A percentile compares a stretch with the other conserved stretches of the same genome.
Conservation (phyloP, 495 filamentous ascomycete genomes). For the Lepidopterella palustris region DNA sequence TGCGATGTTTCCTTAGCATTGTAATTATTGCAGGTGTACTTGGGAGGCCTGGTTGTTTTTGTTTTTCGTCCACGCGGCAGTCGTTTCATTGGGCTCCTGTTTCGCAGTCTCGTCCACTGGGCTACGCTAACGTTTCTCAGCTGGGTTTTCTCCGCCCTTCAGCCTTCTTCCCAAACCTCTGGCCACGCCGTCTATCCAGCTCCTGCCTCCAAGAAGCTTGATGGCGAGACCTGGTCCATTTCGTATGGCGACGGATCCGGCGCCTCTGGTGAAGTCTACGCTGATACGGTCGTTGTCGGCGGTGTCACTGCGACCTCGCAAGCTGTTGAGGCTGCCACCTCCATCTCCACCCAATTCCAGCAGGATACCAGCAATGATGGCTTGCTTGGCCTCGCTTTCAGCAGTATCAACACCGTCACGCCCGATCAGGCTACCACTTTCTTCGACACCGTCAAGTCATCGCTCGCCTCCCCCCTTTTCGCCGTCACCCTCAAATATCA, state of each 20-base stretch:
- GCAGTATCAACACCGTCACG: slow-evolving; percentile 59
- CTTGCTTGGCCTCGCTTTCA: slow-evolving; percentile 66
- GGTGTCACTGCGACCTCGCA: slow-evolving; percentile 55
- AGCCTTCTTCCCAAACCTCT: slow-evolving; percentile 37
- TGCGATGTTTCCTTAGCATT: not conserved
- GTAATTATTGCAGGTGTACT: not conserved
- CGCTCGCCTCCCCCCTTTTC: slow-evolving; percentile 57
- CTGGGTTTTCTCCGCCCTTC: slow-evolving; percentile 31
- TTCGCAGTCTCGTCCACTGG: not conserved
- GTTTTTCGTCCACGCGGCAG: too few relatives aligned
- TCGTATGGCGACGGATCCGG: slow-evolving; percentile 65
- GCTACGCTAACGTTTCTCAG: slow-evolving; percentile 12
- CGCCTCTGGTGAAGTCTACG: slow-evolving; percentile 61
- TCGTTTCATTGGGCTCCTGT: too few relatives aligned
- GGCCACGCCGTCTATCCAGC: slow-evolving; percentile 59
- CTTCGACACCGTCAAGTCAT: slow-evolving; percentile 61
- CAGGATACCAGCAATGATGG: slow-evolving; percentile 58
- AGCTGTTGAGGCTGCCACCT: slow-evolving; percentile 61
- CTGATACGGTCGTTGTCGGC: slow-evolving; percentile 62
- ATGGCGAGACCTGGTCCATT: slow-evolving; percentile 58
- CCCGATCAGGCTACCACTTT: slow-evolving; percentile 61
- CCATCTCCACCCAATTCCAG: slow-evolving; percentile 55
- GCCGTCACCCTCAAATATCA: slow-evolving; percentile 61
- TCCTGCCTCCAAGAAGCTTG: slow-evolving; percentile 44
- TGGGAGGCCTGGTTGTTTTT: not conserved